Evolutionary conservation across 192 early-diverging fungal species (phyloP), one percentile per base, ranked within the genome.

Genomic region (Podila horticola): DNA sequence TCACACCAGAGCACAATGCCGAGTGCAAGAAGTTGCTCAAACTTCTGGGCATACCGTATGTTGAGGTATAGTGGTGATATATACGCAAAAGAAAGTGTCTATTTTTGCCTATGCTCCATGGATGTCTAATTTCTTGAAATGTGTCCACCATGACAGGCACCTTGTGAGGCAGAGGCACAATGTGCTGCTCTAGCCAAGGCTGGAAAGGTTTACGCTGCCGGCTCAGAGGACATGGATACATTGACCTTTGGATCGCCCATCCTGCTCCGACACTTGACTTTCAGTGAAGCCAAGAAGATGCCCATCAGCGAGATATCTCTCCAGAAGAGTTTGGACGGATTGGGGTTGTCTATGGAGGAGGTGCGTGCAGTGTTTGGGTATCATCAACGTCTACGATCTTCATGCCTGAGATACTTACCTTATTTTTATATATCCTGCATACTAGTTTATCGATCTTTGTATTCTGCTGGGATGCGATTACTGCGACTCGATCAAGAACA

Each of bases 181-280:
- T 99, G 98, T 77, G 98, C 98, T 5, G 95, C 92, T 20, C 81
- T 99, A 29, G 94, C 93, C n/a, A 89, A 88, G 64, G 87, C 92
- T 1, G 95, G 95, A 57, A 96, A 96, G 67, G 90, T 99, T 3
- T 98, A 92, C 81, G 98, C 94, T 31, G 96, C 96, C 20, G 97
- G 95, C 22, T 97, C 96, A 13, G 97, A 99, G 74, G 98, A 99
- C 85, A 98, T 99, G 97, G 98, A 99, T 70, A 99, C 98, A 0
- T 85, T 99, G 58, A 94, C 96, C 17, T 99, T 99, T 84, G 92
- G 91, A 13, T 84, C 96, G 1, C 96, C 98, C 0, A 88, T 97
- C 41, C 83, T 99, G 15, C 69, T 99, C 48, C 91, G 98, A 17
- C 96, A 98, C 72, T 84, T 99, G 66, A 99, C 98, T 0, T 95